Base-by-base conservation (phyloP, 2,329 filamentous ascomycete genomes). In the Phaeosphaeria sp. region DNA sequence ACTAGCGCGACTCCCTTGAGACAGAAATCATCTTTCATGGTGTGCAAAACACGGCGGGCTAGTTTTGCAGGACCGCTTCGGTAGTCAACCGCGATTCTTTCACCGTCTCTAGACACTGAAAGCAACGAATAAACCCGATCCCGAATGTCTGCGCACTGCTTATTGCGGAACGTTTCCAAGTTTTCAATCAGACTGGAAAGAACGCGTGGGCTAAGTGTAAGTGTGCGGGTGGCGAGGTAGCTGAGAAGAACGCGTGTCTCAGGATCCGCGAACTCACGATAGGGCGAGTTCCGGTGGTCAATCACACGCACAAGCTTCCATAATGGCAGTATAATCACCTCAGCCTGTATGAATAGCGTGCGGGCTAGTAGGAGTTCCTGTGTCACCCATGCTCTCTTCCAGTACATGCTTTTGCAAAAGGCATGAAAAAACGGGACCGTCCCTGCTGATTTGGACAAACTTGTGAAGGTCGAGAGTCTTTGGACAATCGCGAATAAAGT, bases 351-450 rank as follows among this genome's bases (percentile, higher is more conserved):
- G 23, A 25, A 23, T 17, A 47, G 46, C 13, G 21, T 17, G 2
- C 46, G 46, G 9, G 46, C 46, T 27, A 47, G 46, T 3, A 47
- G 46, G 4, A 30, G 10, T 17, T 47, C 46, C 23, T 47, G 21
- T 18, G 23, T 47, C 6, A 47, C 25, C 46, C 46, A 52, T 30
- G 49, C 36, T 36, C 15, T 22, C 9, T 30, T 51, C 36, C 18
- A 42, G 48, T 50, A 39, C 21, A 42, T 7, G 39, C 39, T 50
- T 11, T 50, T 18, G 23, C 46, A 44, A 64, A 71, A 25, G 3
- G 18, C 36, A 11, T 36, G 6, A 6, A 11, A 13, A 11, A 7
- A 36, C 13, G 30, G 30, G 30, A 13, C 10, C 10, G 3, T 3
- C 15, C 3, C 30, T 36, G 6, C 13, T 36, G 30, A 17, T 36